Percentiles rank a stretch among this genome's conserved stretches.
These are phyloP conservation scores for Boletellus deceptivus DNA, from an alignment of 1,284 basidiomycete genomes.

Conservation along the genomic window DNA sequence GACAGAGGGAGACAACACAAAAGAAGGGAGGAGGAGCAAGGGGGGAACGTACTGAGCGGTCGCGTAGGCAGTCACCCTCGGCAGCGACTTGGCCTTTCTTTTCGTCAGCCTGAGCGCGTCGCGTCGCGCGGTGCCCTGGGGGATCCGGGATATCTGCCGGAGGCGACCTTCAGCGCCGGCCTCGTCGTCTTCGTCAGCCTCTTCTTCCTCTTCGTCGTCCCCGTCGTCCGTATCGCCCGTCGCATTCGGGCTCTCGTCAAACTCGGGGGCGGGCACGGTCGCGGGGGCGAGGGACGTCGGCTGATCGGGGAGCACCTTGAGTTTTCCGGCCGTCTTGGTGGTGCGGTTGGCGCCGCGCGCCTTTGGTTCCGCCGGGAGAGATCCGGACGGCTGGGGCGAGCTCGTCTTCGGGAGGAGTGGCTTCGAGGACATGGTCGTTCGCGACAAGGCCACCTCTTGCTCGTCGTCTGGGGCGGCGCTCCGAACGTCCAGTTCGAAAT, in stretches of 20 bases:
- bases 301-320: slow-evolving; percentile 93
- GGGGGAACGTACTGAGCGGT: slow-evolving; percentile 74
- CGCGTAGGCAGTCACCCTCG: slow-evolving; percentile 94
- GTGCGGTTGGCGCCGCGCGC: slow-evolving; percentile 73
- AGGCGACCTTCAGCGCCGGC: slow-evolving; percentile 74
- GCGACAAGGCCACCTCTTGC: background rate
- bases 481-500: slow-evolving; percentile 15
- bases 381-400: slow-evolving; percentile 12
- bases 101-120: slow-evolving; percentile 90
- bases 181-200: slow-evolving; percentile 58
- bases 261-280: slow-evolving; percentile 37
- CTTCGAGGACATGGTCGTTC: slow-evolving; percentile 27
- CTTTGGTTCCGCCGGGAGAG: slow-evolving; percentile 42
- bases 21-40: background rate
- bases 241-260: slow-evolving; percentile 49
- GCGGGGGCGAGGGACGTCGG: slow-evolving; percentile 79
- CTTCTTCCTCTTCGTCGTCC: slow-evolving; percentile 74
- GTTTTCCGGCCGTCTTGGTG: slow-evolving; percentile 85
- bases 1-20: background rate
- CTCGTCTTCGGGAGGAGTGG: slow-evolving; percentile 33
- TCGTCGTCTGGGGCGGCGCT: slow-evolving; percentile 17
- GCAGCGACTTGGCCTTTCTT: slow-evolving; percentile 90
- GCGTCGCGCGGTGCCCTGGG: slow-evolving; percentile 88
- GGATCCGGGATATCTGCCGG: slow-evolving; percentile 88
- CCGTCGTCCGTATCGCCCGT: slow-evolving; percentile 71